Evolutionary conservation across 2,329 filamentous ascomycete species (phyloP), one percentile per base, ranked within the genome.

Genomic region (Akanthomyces uredinophilus): DNA sequence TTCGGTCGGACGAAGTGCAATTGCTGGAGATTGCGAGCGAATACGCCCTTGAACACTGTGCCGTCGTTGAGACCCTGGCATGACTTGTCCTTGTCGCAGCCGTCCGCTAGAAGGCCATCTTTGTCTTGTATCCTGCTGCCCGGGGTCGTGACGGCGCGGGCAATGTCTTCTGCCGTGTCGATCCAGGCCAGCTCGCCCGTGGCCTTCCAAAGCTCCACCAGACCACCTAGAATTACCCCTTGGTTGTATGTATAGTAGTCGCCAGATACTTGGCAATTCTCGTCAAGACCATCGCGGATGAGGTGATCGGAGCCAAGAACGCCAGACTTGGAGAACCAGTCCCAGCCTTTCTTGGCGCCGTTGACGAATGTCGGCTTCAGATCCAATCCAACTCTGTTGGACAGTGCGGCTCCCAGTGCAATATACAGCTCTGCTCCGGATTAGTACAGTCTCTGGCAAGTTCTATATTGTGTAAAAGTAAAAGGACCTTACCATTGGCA

Each of bases 11-110:
- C 46, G 3, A 54, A 27, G 49, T 65, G 51, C 35, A 65, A 49
- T 35, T 64, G 51, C 10, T 58, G 44, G 3, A 65, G 58, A 39
- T 62, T 62, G 27, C 60, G 53, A 5, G 53, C 57, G 43, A 65
- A 64, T 16, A 65, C 37, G 22, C 64, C 88, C 71, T 91, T 91
- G 78, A 91, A 91, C 68, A 88, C 85, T 1, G 78, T 76, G 0
- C 79, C 83, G 65, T 86, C 82, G 37, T 56, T 29, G 39, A 56
- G 13, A 13, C 65, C 70, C 27, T 78, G 78, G 57, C 81, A 84
- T 63, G 75, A 69, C 8, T 63, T 47, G 16, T 58, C 24, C 43
- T 62, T 29, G 44, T 65, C 64, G 37, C 64, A 63, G 37, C 43
- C 1, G 63, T 87, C 84, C 63, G 77, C 78, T 1, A 87, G 74